Base-by-base conservation (phyloP, 2,329 filamentous ascomycete genomes). In the Alternaria dauci region DNA sequence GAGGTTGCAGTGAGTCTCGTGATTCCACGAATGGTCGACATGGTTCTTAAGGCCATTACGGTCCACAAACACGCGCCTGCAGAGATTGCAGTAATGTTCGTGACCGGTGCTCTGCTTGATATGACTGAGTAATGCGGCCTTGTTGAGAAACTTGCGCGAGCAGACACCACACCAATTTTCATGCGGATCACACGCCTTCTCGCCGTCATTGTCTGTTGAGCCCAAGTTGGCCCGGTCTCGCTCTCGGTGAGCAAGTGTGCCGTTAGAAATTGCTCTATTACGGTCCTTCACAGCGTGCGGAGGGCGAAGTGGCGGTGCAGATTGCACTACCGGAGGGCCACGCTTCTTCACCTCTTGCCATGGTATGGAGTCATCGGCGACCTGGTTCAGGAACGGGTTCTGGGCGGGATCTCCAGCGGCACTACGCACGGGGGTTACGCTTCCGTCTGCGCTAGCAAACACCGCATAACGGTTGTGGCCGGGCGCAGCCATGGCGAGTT, bases 111-210 rank as follows among this genome's bases (percentile, higher is more conserved):
- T 20, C 20, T 70, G 65, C 61, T 76, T 76, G 39, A 71, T 61
- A 53, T 77, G 75, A 18, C 47, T 62, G 28, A 70, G 52, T 0
- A 77, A 61, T 7, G 67, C 55, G 1, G 54, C 20, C 58, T 75
- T 76, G 52, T 32, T 73, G 3, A 61, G 34, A 20, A 76, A 71
- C 42, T 63, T 68, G 25, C 61, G 32, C 2, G 61, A 66, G 63
- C 75, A 77, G 8, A 75, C 70, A 25, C 74, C 75, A 42, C 75
- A 77, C 71, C 71, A 77, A 38, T 76, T 72, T 61, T 74, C 70
- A 39, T 68, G 61, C 2, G 58, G 59, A 34, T 73, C 69, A 38
- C 59, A 43, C 3, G 28, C 25, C 46, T 66, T 71, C 28, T 69
- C 65, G 34, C 48, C 59, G 7, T 46, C 57, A 18, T 51, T 53